These are phyloP conservation scores for Bryoglossum gracile DNA, from an alignment of 495 filamentous ascomycete genomes.

Conservation along the genomic window DNA sequence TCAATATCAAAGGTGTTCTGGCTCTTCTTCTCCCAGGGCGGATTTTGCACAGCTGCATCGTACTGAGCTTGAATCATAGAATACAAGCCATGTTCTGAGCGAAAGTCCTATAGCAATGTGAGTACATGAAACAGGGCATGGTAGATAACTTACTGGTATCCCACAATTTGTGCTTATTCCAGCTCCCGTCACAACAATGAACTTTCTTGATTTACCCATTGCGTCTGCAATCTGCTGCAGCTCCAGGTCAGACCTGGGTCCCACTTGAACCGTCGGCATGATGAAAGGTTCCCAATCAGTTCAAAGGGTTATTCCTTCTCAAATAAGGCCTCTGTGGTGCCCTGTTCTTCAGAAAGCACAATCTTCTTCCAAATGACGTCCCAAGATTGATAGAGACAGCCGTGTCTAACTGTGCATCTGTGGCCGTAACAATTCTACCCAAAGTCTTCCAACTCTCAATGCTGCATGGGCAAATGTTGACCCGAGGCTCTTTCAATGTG, in stretches of 20 bases:
- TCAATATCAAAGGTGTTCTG: constrained; percentile 28
- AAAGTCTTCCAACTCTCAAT: too few species aligned
- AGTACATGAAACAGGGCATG: constrained; percentile 16
- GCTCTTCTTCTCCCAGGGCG: constrained; percentile 28
- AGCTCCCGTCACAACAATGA: constrained; percentile 61
- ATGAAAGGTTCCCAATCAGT: constrained; percentile 34
- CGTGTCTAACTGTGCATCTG: too few species aligned
- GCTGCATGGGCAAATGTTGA: too few species aligned
- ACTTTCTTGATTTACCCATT: constrained; percentile 52
- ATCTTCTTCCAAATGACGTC: too few species aligned
- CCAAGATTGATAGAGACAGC: too few species aligned
- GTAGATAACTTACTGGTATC: constrained; percentile 48
- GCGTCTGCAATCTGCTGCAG: constrained; percentile 55
- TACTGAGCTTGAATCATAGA: constrained; percentile 60
- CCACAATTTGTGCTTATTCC: constrained; percentile 69
- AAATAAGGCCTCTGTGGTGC: background rate
- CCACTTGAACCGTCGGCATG: constrained; percentile 51
- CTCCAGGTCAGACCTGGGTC: constrained; percentile 38
- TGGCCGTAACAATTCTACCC: too few species aligned
- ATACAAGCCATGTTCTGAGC: constrained; percentile 63
- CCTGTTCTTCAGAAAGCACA: background rate
- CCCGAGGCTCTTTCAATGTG: too few species aligned
- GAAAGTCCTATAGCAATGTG: constrained; percentile 52
- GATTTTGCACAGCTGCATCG: constrained; percentile 33
- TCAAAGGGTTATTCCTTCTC: background rate